Base-by-base conservation (phyloP, 1,284 basidiomycete genomes). In the Inonotus hispidus region DNA sequence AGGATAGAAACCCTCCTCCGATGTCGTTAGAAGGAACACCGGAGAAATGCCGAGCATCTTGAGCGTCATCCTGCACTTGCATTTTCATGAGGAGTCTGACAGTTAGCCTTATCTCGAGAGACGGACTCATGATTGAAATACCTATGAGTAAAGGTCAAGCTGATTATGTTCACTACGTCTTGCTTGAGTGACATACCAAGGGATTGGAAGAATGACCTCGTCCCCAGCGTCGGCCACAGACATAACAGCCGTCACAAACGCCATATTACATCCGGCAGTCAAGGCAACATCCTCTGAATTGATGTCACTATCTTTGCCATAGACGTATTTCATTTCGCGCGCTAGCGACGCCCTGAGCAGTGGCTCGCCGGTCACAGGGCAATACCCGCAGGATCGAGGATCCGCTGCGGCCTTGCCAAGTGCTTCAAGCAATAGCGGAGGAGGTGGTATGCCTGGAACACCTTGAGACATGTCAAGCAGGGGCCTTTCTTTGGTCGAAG, bases 381-480 rank as follows among this genome's bases (percentile, higher is more conserved):
- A 81, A 65, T 95, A 95, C 6, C 83, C 82, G 60, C 79, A 82
- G 54, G 67, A 84, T 66, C 57, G 69, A 0, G 79, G 78, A 45
- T 80, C 79, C 0, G 76, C 73, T 0, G 84, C 75, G 0, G 79
- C 75, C 4, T 69, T 67, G 0, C 75, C 77, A 1, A 93, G 71
- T 0, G 82, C 80, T 0, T 77, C 69, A 37, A 85, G 78, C 11
- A 93, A 75, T 0, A 67, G 50, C 1, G 73, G 66, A 1, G 85
- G 82, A 0, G 92, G 91, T 0, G 85, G 82, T 0, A 75, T 76
- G 2, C 87, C 85, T 0, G 91, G 92, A 0, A 87, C 84, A 27
- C 88, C 88, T 71, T 92, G 90, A 0, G 88, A 86, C 76, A 93
- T 85, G 69, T 92, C 87, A 6, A 93, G 77, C 0, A 92, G 73